phyloP scores from a whole-genome alignment of 106 monocot genomes.

The Cymbidium sinense region DNA sequence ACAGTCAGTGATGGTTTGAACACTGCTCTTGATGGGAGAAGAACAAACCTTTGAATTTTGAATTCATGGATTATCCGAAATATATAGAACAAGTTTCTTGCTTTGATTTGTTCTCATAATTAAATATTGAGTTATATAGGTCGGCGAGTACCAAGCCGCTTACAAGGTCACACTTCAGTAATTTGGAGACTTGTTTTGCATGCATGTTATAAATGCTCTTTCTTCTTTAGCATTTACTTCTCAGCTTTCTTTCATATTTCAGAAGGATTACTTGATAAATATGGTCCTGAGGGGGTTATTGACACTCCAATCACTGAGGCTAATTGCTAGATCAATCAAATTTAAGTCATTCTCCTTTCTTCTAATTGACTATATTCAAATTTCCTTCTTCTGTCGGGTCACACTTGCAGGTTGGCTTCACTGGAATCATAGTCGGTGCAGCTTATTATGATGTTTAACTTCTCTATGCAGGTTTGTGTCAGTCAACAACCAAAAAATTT shows the following conservation, averaged over 20 bases:
- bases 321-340: not conserved
- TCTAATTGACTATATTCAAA: not conserved
- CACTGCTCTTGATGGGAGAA: slow-evolving; percentile 92
- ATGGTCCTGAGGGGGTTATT: slow-evolving; percentile 87
- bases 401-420: too few relatives aligned
- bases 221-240: not conserved
- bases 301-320: slow-evolving; percentile 97
- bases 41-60: slow-evolving; percentile 39
- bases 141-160: slow-evolving; percentile 94
- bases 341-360: not conserved
- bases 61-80: too few relatives aligned
- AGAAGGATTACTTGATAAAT: slow-evolving; percentile 81
- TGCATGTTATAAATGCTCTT: not conserved
- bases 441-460: slow-evolving; percentile 95
- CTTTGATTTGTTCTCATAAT: not conserved
- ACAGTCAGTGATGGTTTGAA: slow-evolving; percentile 88
- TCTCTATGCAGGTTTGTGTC: slow-evolving; percentile 79
- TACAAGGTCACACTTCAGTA: slow-evolving; percentile 52
- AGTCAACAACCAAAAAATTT: too few relatives aligned
- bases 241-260: slow-evolving; percentile 43
- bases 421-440: slow-evolving; percentile 51
- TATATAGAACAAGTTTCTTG: too few relatives aligned
- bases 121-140: slow-evolving; percentile 27
- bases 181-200: not conserved
- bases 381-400: too few relatives aligned